Conservation (phyloP, 2,329 filamentous ascomycete genomes). For the Ophiocordyceps camponoti-saundersi region DNA sequence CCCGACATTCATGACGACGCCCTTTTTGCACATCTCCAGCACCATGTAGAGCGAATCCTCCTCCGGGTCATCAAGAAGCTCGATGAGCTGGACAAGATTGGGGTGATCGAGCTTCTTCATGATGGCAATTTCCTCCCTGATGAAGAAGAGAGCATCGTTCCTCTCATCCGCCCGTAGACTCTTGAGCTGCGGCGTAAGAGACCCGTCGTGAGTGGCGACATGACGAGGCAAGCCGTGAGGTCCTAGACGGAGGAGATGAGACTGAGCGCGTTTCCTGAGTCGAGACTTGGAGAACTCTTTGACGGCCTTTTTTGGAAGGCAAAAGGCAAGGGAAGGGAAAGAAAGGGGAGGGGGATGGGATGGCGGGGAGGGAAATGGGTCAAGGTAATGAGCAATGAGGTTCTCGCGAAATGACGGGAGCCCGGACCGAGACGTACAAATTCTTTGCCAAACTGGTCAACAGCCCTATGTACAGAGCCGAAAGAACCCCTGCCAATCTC, state of each 20-base stretch:
- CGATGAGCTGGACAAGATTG: slow-evolving; percentile 83
- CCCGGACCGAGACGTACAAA: slow-evolving; percentile 43
- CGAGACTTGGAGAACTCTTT: slow-evolving; percentile 96
- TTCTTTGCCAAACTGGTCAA: slow-evolving; percentile 82
- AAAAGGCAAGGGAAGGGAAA: background rate
- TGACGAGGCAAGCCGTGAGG: slow-evolving; percentile 17
- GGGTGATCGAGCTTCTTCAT: slow-evolving; percentile 97
- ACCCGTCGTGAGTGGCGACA: slow-evolving; percentile 6
- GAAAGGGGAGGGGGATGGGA: background rate
- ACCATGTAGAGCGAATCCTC: slow-evolving; percentile 98
- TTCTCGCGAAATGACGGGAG: background rate
- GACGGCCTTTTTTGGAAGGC: slow-evolving; percentile 46
- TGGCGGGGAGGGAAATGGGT: background rate
- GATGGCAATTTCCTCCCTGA: slow-evolving; percentile 91
- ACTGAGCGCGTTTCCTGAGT: slow-evolving; percentile 77
- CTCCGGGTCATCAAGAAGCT: slow-evolving; percentile 87
- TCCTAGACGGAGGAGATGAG: slow-evolving; percentile 53
- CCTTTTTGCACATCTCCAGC: slow-evolving; percentile 96
- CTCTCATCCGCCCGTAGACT: slow-evolving; percentile 35
- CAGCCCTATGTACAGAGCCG: slow-evolving; percentile 78
- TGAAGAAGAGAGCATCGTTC: slow-evolving; percentile 60
- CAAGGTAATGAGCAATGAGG: background rate
- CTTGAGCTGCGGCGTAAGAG: slow-evolving; percentile 10
- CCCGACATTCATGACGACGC: slow-evolving; percentile 90
- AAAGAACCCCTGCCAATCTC: slow-evolving; percentile 97